Evolutionary conservation across 345 rosid genomes (phyloP), one percentile per base, ranked within the genome.

Genomic region (Moringa oleifera): DNA sequence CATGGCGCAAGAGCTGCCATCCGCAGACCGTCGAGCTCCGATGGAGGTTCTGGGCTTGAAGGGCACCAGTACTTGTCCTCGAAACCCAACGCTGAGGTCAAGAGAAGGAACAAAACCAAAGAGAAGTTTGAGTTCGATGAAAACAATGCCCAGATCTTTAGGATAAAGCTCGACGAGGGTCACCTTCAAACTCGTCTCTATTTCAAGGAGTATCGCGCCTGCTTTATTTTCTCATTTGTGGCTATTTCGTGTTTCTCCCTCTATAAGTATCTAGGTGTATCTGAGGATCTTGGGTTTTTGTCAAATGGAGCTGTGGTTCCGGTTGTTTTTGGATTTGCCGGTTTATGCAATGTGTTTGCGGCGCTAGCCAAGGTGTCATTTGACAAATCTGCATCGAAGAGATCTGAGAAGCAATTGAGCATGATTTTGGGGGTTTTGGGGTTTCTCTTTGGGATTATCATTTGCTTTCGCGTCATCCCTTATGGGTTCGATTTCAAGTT

Each of bases 321-420:
- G 0, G 53, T 84, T 22, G 31, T 86, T 69, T 67, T 89, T 6
- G 93, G 75, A 23, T 57, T 78, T 59, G 58, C 79, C 25, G 68
- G 78, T 13, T 37, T 90, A 31, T 68, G 71, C 65, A 90, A 83
- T 63, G 79, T 81, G 12, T 67, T 81, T 49, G 23, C 70, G 10
- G 77, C 82, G 24, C 73, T 93, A 8, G 78, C 61, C 13, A 84
- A 74, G 79, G 71, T 78, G 8, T 83, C 97, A 16, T 63, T 86
- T 20, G 98, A 93, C 84, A 78, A 80, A 69, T 87, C 98, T 61
- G 96, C 94, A 5, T 90, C 97, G 0, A 90, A 84, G 94, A 77
- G 71, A 73, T 89, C 86, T 1, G 98, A 90, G 72, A 90, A 79
- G 80, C 85, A 72, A 53, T 57, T 83, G 51, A 83, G 96, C 64